phyloP scores from a whole-genome alignment of 352 stramenopile species.

The Globisporangium takayamanum region DNA sequence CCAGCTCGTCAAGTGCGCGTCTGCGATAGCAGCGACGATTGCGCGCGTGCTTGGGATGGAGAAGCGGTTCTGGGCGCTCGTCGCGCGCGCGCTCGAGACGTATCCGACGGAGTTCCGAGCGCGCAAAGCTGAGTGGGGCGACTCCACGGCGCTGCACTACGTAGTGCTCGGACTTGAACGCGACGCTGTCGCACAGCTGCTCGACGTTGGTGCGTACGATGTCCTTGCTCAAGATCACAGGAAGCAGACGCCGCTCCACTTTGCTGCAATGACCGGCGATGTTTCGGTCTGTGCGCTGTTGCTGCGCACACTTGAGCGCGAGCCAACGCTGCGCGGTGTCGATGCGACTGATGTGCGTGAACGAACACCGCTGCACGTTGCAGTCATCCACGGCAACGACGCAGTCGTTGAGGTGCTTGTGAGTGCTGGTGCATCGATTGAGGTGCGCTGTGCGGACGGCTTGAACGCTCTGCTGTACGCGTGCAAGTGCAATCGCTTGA shows the following conservation, averaged over 20 bases:
- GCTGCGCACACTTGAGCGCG: constrained; percentile 26
- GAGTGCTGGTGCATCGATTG: constrained; percentile 27
- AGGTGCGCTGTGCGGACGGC: constrained; percentile 25
- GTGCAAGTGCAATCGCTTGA: constrained; percentile 38
- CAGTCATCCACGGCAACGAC: constrained; percentile 40
- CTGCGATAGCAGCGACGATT: constrained; percentile 31
- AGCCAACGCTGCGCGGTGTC: neutral
- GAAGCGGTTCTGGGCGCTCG: constrained; percentile 41
- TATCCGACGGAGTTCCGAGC: constrained; percentile 22
- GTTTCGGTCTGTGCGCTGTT: constrained; percentile 32
- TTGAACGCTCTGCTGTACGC: constrained; percentile 45
- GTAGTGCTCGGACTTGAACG: constrained; percentile 36
- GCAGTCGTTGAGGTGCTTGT: constrained; percentile 30
- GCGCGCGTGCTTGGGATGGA: constrained; percentile 22
- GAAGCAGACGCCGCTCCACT: constrained; percentile 42
- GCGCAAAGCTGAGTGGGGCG: constrained; percentile 31
- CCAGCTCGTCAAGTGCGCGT: constrained; percentile 29
- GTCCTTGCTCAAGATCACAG: constrained; percentile 33
- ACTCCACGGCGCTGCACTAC: constrained; percentile 39
- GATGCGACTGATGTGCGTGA: constrained; percentile 21
- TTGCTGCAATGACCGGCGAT: constrained; percentile 38
- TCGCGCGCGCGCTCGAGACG: constrained; percentile 24
- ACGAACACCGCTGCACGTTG: constrained; percentile 42
- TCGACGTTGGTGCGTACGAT: constrained; percentile 34
- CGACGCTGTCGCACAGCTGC: constrained; percentile 25